Evolutionary conservation across 805 yeast genomes (phyloP), one percentile per base, ranked within the genome.

Genomic region (Candida nitratophila): DNA sequence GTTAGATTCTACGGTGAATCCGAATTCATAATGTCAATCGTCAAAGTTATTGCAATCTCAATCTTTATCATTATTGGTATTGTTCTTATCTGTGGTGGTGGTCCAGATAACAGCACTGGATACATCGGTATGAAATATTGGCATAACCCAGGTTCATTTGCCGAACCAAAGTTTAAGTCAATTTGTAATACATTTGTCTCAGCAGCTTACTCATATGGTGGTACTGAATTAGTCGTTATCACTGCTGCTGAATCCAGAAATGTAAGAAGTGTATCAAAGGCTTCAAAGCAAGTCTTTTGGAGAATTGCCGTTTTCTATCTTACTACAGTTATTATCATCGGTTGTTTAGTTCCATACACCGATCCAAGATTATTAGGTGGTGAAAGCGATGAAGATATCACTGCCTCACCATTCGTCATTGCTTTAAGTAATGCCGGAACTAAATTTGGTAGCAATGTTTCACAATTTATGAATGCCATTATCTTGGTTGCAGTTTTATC

Each of bases 371-470:
- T 83, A 48, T 63, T 74, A 44, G 75, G 76, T 46, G 67, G 74
- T 27, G 60, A 73, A 39, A 73, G 69, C 40, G 77, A 73, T 42
- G 78, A 76, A 50, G 83, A 83, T 37, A 37, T 45, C 20, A 64
- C 80, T 15, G 85, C 88, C 12, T 83, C 90, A 15, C 91, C 93
- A 15, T 84, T 84, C 52, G 91, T 84, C 43, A 78, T 85, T 63
- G 86, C 91, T 29, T 76, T 83, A 45, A 67, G 61, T 30, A 69
- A 72, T 40, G 84, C 83, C 24, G 86, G 86, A 47, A 79, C 81
- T 49, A 65, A 60, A 29, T 88, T 81, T 37, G 63, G 81, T 41
- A 86, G 86, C 24, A 70, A 77, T 35, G 75, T 83, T 29, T 43
- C 50, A 5, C 27, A 45, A 24, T 42, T 47, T 26, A 70, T 83